These are phyloP conservation scores for Anacardium occidentale DNA, from an alignment of 345 rosid species.

Conservation along the genomic window DNA sequence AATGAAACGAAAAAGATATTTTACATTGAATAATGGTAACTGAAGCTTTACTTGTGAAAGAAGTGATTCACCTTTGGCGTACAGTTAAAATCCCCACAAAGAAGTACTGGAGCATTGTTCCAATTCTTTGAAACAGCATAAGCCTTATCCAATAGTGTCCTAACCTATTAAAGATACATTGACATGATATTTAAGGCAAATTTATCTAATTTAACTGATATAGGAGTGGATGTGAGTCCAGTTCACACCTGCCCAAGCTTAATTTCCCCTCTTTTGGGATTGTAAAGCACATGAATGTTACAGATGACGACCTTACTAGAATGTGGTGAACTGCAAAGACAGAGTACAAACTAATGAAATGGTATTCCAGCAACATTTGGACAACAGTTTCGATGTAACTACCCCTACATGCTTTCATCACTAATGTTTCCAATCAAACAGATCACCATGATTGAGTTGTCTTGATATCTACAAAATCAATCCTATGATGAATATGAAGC, in stretches of 20 bases:
- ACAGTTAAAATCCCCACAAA: too few relatives aligned
- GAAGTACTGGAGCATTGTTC: too few relatives aligned
- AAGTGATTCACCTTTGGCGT: too few relatives aligned
- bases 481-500: not conserved
- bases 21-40: too few relatives aligned
- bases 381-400: not conserved
- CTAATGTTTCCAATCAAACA: not conserved
- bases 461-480: not conserved
- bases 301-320: conserved; percentile 64
- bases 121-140: too few relatives aligned
- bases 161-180: conserved; percentile 47
- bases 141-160: conserved; percentile 39
- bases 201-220: not conserved
- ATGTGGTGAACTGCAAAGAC: conserved; percentile 46
- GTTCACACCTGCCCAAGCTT: conserved; percentile 84
- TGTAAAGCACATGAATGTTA: conserved; percentile 91
- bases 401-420: not conserved
- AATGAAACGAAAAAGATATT: too few relatives aligned
- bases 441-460: not conserved
- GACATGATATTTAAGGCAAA: conserved; percentile 14
- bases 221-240: not conserved
- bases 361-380: not conserved
- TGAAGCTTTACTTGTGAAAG: too few relatives aligned
- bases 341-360: conserved; percentile 4
- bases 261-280: conserved; percentile 94